Evolutionary conservation across 148 eudicot species (phyloP).

Genomic region (Pouteria glomerata): DNA sequence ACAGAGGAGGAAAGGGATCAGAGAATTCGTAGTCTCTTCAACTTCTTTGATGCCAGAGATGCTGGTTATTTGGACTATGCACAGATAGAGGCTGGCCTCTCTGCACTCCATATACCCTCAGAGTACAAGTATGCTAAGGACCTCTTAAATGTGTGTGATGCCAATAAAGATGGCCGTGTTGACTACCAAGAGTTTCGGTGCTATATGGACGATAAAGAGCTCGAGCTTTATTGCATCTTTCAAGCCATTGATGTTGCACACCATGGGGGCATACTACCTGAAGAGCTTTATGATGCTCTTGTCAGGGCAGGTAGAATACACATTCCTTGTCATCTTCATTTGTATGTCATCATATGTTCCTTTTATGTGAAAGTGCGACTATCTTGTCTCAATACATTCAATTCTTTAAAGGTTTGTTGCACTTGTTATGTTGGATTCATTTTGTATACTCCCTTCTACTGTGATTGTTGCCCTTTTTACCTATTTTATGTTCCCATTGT

Average conservation of each 20-base stretch:
- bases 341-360: no score
- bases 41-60: conserved; percentile 53
- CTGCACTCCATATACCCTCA: conserved; percentile 68
- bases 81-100: conserved; percentile 59
- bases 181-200: conserved; percentile 72
- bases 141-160: conserved; percentile 66
- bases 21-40: conserved; percentile 55
- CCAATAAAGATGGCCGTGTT: conserved; percentile 72
- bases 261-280: conserved; percentile 81
- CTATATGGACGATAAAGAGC: conserved; percentile 94
- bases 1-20: conserved; percentile 72
- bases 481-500: no score
- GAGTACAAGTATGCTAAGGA: conserved; percentile 90
- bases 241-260: conserved; percentile 90
- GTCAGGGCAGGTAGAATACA: conserved; percentile 57
- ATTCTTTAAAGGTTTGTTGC: no score
- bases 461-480: not conserved
- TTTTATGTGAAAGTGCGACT: no score
- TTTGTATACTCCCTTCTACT: not conserved
- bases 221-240: conserved; percentile 78
- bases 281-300: conserved; percentile 94
- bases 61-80: conserved; percentile 58
- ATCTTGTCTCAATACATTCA: no score
- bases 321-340: not conserved
- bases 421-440: not conserved